Evolutionary conservation across 2,329 filamentous ascomycete species (phyloP).

Genomic region (Diaporthe citriasiana): DNA sequence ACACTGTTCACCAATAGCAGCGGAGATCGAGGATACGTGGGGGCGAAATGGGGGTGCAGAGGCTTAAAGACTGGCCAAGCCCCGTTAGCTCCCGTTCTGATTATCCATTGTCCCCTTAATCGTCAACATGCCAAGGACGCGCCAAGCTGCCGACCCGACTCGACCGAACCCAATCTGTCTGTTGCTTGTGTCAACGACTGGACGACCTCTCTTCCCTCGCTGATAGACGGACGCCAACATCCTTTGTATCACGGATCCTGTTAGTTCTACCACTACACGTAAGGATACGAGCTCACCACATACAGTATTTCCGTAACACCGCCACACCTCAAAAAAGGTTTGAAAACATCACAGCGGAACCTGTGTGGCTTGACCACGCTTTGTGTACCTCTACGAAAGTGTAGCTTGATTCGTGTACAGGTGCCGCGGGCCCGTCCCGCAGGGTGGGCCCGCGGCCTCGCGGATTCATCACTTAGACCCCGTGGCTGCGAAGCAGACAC

Average conservation of each 20-base stretch:
- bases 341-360: too few relatives aligned
- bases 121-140: conserved; percentile 5
- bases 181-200: background rate
- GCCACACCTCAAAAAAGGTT: too few relatives aligned
- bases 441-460: too few relatives aligned
- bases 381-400: too few relatives aligned
- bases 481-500: too few relatives aligned
- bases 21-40: background rate
- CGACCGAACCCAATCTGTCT: conserved; percentile 1
- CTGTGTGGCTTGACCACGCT: too few relatives aligned
- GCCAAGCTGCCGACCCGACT: conserved; percentile 9
- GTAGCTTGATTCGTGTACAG: too few relatives aligned
- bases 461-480: too few relatives aligned
- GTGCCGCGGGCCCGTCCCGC: too few relatives aligned
- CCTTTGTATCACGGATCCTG: background rate
- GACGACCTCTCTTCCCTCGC: background rate
- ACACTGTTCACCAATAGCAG: background rate
- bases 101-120: background rate
- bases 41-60: conserved; percentile 1
- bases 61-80: conserved; percentile 1
- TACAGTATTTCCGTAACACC: too few relatives aligned
- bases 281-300: background rate
- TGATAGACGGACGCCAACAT: background rate
- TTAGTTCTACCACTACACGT: background rate
- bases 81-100: conserved; percentile 10